Base-by-base conservation (phyloP, 805 yeast species). In the Hemisphaericaspora nanyangensis region DNA sequence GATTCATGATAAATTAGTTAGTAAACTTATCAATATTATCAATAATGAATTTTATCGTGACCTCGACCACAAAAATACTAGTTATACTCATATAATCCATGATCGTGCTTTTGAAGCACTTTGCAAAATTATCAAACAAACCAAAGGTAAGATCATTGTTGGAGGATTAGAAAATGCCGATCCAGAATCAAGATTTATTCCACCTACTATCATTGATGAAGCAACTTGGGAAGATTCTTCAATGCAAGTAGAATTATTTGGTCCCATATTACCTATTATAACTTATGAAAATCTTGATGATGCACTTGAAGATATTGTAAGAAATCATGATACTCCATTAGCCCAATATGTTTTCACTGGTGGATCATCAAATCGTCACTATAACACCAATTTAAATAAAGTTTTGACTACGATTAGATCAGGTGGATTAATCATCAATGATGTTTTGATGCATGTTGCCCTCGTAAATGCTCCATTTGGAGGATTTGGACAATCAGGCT, bases 401-500 rank as follows among this genome's bases (percentile, higher is more conserved):
- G 76, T 87, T 43, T 60, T 72, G 41, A 56, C 62, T 4, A 52
- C 67, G 7, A 64, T 87, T 17, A 74, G 95, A 53, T 82, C 93
- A 0, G 96, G 96, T 19, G 83, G 77, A 4, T 66, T 79, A 11
- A 58, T 78, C 34, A 65, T 85, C 44, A 87, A 88, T 55, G 96
- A 89, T 48, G 72, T 80, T 0, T 37, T 87, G 34, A 44, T 85
- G 51, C 95, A 88, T 46, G 87, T 77, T 31, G 90, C 79, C 1
- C 70, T 84, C 38, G 42, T 70, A 6, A 70, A 72, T 35, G 77
- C 86, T 3, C 97, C 97, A 18, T 91, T 90, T 61, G 98, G 98
- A 25, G 98, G 98, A 17, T 65, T 90, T 40, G 96, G 97, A 11
- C 56, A 56, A 12, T 86, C 96, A 0, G 98, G 98, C 1, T 65